These are phyloP conservation scores for Trichocladium antarcticum DNA, from an alignment of 495 filamentous ascomycete species.

Conservation along the genomic window DNA sequence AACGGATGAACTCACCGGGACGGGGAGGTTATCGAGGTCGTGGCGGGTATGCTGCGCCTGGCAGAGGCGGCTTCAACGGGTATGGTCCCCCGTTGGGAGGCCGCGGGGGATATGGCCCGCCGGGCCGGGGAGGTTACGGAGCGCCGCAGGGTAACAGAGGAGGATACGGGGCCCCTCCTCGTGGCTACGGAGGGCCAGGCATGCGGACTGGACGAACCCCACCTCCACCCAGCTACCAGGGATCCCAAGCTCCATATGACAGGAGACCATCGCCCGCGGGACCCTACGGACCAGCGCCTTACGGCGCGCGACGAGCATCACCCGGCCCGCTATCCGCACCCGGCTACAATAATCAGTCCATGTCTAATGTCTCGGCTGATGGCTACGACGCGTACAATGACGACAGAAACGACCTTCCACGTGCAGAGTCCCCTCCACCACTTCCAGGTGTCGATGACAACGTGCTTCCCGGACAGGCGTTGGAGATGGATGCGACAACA, in stretches of 20 bases:
- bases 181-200: conserved; percentile 46
- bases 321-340: conserved; percentile 28
- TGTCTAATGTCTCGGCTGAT: conserved; percentile 21
- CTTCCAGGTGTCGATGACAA: conserved; percentile 43
- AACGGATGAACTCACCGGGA: conserved; percentile 46
- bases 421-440: conserved; percentile 54
- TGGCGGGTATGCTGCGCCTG: conserved; percentile 37
- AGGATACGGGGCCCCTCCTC: conserved; percentile 40
- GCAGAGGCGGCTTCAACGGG: conserved; percentile 29
- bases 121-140: conserved; percentile 37
- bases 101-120: conserved; percentile 32
- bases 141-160: conserved; percentile 30
- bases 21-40: conserved; percentile 45
- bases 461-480: conserved; percentile 53
- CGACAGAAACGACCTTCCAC: conserved; percentile 31
- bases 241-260: conserved; percentile 33
- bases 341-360: conserved; percentile 29
- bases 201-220: conserved; percentile 43
- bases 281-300: conserved; percentile 32
- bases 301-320: conserved; percentile 25
- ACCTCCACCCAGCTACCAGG: conserved; percentile 43
- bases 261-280: conserved; percentile 37
- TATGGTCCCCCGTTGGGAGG: conserved; percentile 29
- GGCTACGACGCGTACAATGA: conserved; percentile 37
- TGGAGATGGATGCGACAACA: conserved; percentile 68